These are phyloP conservation scores for Pseudogymnoascus sp. DNA, from an alignment of 2,329 filamentous ascomycete genomes.

Conservation along the genomic window DNA sequence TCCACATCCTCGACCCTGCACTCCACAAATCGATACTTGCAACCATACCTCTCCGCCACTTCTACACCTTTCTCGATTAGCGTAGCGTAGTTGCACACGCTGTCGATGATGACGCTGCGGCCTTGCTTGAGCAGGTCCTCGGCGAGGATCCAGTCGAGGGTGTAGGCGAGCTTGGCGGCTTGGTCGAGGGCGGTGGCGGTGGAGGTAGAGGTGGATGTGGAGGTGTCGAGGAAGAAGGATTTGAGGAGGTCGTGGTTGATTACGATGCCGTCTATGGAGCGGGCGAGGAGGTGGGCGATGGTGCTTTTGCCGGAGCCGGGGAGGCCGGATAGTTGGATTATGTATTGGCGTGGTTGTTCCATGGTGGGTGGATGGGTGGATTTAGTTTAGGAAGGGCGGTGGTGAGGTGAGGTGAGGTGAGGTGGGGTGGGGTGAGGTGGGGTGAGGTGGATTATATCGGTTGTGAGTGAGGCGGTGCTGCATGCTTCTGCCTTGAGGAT, in stretches of 20 bases:
- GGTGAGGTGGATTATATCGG: neutral
- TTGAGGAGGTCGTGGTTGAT: slow-evolving; percentile 34
- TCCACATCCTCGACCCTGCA: slow-evolving; percentile 27
- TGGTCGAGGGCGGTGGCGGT: slow-evolving; percentile 27
- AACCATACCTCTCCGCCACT: slow-evolving; percentile 22
- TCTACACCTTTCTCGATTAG: slow-evolving; percentile 27
- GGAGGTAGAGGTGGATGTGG: too few species aligned
- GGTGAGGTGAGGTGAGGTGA: neutral
- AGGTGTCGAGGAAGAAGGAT: slow-evolving; percentile 27
- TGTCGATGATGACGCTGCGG: slow-evolving; percentile 32
- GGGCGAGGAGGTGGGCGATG: slow-evolving; percentile 25
- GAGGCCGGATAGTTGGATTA: slow-evolving; percentile 34
- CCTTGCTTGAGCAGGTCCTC: slow-evolving; percentile 31
- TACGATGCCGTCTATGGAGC: slow-evolving; percentile 25
- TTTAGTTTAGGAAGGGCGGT: neutral
- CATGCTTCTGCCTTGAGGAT: neutral
- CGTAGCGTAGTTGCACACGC: slow-evolving; percentile 32
- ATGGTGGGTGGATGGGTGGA: neutral
- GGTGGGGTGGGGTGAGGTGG: too few species aligned
- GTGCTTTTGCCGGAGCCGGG: slow-evolving; percentile 36
- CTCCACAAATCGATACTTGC: slow-evolving; percentile 29
- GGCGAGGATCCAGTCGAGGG: slow-evolving; percentile 32
- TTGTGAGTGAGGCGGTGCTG: neutral
- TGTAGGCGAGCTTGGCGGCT: slow-evolving; percentile 29
- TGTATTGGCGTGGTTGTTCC: slow-evolving; percentile 6